Conservation (phyloP, 805 yeast genomes). For the Hanseniaspora pseudoguilliermondii region DNA sequence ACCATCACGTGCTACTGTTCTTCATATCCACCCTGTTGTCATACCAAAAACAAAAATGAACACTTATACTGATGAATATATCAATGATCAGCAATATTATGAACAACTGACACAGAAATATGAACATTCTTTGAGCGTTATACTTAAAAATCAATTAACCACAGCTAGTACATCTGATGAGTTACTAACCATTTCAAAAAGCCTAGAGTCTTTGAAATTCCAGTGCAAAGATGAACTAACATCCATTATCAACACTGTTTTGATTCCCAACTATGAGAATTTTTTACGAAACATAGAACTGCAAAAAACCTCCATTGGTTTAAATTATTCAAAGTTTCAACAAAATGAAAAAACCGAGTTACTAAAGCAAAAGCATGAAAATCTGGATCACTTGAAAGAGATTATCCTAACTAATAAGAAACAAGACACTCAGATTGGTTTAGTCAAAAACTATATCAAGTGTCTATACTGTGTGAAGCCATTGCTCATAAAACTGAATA, state of each 20-base stretch:
- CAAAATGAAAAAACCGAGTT: slow-evolving; percentile 2
- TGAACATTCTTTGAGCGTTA: not conserved
- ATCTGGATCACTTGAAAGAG: slow-evolving; percentile 2
- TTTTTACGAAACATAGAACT: slow-evolving; percentile 4
- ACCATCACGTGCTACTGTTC: no score
- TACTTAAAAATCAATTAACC: not conserved
- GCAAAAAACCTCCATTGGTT: slow-evolving; percentile 5
- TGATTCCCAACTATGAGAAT: not conserved
- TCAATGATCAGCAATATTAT: not conserved
- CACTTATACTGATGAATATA: no score
- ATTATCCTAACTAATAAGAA: not conserved
- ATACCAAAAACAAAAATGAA: no score
- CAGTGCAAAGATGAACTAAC: not conserved
- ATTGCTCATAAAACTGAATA: not conserved
- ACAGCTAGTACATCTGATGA: not conserved
- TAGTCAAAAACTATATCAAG: slow-evolving; percentile 5
- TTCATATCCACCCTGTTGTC: no score
- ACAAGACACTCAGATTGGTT: not conserved
- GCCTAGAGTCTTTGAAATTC: not conserved
- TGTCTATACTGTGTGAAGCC: not conserved
- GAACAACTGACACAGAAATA: not conserved
- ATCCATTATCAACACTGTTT: not conserved
- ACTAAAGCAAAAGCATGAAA: slow-evolving; percentile 4
- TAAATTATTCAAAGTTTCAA: slow-evolving; percentile 10
- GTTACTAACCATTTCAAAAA: not conserved